A percentile compares a stretch with the other conserved stretches of the same genome.
Conservation (phyloP, 2,329 filamentous ascomycete species). For the Scedosporium apiospermum region DNA sequence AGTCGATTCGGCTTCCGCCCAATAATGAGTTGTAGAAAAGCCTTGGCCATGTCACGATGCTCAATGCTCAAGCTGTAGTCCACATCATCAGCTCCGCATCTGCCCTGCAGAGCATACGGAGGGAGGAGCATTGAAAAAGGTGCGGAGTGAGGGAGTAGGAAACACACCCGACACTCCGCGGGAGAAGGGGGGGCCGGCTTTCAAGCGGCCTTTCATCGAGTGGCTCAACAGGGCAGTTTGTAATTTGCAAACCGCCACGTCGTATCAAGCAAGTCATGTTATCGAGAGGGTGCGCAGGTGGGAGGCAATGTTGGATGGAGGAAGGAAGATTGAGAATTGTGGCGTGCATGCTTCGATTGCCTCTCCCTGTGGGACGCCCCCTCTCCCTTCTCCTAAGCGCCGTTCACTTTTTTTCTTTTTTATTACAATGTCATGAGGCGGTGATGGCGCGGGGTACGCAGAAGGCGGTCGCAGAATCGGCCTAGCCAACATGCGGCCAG, state of each 20-base stretch:
- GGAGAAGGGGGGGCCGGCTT: not conserved
- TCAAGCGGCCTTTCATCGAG: not conserved
- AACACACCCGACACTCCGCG: not conserved
- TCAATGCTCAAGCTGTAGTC: not conserved
- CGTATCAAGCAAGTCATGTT: not conserved
- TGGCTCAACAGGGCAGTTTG: not conserved
- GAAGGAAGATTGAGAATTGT: not conserved
- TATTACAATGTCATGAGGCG: not conserved
- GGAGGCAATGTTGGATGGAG: not conserved
- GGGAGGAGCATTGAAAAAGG: no score
- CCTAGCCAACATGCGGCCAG: not conserved
- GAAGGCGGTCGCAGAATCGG: not conserved
- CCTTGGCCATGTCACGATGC: not conserved
- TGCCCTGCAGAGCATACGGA: no score
- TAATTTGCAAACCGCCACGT: not conserved
- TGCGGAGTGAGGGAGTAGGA: no score
- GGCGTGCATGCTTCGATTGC: not conserved
- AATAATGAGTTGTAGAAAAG: not conserved
- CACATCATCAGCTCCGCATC: not conserved
- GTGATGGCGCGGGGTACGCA: not conserved
- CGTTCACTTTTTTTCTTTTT: not conserved
- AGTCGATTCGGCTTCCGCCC: not conserved
- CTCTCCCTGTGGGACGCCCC: not conserved
- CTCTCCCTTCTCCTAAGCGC: not conserved
- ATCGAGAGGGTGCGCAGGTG: not conserved